Evolutionary conservation across 495 filamentous ascomycete species (phyloP).

Genomic region (Penicillium argentinense): DNA sequence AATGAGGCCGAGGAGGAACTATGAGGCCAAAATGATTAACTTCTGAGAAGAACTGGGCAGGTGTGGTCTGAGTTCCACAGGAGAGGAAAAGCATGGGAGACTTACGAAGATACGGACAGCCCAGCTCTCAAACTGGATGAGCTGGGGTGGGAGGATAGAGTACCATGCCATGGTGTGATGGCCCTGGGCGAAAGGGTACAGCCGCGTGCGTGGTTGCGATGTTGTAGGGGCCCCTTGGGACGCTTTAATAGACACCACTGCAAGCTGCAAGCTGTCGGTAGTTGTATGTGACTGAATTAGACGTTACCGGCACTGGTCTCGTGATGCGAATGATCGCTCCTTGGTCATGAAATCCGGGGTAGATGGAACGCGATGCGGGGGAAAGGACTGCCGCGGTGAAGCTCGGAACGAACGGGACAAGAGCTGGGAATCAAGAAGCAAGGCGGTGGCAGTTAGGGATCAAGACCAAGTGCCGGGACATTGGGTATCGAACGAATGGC

Average conservation of each 20-base stretch:
- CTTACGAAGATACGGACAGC: constrained; percentile 62
- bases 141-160: constrained; percentile 59
- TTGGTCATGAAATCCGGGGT: not conserved
- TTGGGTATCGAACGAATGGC: not conserved
- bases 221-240: not conserved
- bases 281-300: not conserved
- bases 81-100: not conserved
- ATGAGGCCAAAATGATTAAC: constrained; percentile 5
- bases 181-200: not conserved
- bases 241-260: not conserved
- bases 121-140: constrained; percentile 63
- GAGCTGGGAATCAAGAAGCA: not conserved
- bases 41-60: not conserved
- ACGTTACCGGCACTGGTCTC: not conserved
- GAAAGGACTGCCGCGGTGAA: not conserved
- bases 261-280: not conserved
- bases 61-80: constrained; percentile 1
- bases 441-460: not conserved
- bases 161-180: constrained; percentile 59
- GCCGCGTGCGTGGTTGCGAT: too few relatives aligned
- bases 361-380: not conserved
- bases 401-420: not conserved
- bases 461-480: not conserved
- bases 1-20: constrained; percentile 65
- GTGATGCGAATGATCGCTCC: not conserved